phyloP scores from a whole-genome alignment of 345 rosid genomes.

The Draba incana region DNA sequence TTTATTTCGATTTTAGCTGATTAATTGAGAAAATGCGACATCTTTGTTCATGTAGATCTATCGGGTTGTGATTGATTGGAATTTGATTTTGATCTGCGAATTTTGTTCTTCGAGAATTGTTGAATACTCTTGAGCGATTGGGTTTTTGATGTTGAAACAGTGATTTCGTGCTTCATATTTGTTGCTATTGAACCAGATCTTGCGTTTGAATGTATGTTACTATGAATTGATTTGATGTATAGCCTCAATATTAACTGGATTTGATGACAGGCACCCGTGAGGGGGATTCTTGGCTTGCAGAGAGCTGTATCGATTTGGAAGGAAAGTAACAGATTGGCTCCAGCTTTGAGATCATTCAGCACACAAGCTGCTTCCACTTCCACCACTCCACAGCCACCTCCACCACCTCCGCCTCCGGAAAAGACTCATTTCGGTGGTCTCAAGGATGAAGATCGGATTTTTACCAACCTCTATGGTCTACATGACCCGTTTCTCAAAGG shows the following conservation, averaged over 20 bases:
- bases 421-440: conserved; percentile 97
- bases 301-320: conserved; percentile 53
- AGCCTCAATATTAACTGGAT: background rate
- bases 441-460: conserved; percentile 93
- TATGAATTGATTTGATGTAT: background rate
- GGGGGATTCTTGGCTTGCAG: conserved; percentile 69
- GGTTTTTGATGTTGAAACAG: background rate
- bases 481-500: conserved; percentile 96
- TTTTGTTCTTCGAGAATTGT: background rate
- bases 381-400: conserved; percentile 71
- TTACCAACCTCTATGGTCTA: conserved; percentile 88
- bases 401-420: conserved; percentile 93
- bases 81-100: conserved; percentile 35
- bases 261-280: conserved; percentile 71
- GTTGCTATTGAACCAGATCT: background rate
- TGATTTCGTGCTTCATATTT: background rate
- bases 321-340: conserved; percentile 49
- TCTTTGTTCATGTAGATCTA: conserved; percentile 29
- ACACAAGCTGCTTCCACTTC: conserved; percentile 75
- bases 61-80: conserved; percentile 26
- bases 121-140: conserved; percentile 21
- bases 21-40: conserved; percentile 4
- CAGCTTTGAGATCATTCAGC: conserved; percentile 66
- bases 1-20: background rate
- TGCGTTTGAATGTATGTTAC: background rate